These are phyloP conservation scores for Oryza longistaminata DNA, from an alignment of 176 grass and related monocot species.

Conservation along the genomic window DNA sequence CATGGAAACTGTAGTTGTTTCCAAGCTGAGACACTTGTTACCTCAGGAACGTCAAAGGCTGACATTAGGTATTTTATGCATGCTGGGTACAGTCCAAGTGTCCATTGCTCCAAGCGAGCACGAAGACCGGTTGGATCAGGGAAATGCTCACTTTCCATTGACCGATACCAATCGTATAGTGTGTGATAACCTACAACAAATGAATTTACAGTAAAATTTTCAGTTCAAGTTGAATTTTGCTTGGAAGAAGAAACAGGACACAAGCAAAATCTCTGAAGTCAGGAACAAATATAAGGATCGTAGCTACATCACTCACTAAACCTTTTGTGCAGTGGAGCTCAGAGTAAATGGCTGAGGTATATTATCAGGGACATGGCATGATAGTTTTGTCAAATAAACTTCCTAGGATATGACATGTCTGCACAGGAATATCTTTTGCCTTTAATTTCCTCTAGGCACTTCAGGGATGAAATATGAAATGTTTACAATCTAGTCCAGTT, in stretches of 20 bases:
- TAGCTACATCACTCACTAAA: neutral
- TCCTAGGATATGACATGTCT: neutral
- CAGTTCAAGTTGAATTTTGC: neutral
- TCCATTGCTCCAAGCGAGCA: constrained; percentile 91
- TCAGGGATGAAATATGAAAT: neutral
- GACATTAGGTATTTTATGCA: constrained; percentile 99
- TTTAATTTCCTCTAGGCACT: constrained; percentile 1
- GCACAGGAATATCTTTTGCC: neutral
- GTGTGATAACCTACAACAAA: constrained; percentile 59
- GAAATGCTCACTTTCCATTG: constrained; percentile 98
- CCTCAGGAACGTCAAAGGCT: constrained; percentile 75
- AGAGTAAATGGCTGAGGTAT: neutral
- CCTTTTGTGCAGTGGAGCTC: neutral
- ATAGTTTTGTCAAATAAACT: neutral
- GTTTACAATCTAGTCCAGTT: neutral
- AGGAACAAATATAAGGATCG: constrained; percentile 6
- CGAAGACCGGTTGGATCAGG: constrained; percentile 89
- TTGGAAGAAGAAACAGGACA: constrained; percentile 3
- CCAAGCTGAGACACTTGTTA: constrained; percentile 33
- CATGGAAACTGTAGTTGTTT: neutral
- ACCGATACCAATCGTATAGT: constrained; percentile 65
- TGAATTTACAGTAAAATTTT: neutral
- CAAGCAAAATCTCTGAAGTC: neutral
- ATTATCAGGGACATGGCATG: neutral
- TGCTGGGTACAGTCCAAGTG: constrained; percentile 87